Evolutionary conservation across 805 yeast species (phyloP).

Genomic region (Barnettozyma pratensis): DNA sequence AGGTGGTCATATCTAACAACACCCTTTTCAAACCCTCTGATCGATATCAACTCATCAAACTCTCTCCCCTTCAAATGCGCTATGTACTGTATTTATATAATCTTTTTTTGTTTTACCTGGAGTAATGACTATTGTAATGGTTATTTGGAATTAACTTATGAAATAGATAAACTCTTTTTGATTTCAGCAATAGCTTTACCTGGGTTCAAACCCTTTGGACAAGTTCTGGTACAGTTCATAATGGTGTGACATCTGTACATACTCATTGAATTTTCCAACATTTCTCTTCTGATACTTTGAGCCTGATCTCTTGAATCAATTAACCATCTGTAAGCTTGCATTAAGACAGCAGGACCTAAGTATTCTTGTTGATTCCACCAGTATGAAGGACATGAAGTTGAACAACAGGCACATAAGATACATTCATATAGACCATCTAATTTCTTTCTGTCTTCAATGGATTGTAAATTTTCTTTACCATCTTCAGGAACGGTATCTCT

Average conservation of each 20-base stretch:
- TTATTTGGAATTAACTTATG: neutral
- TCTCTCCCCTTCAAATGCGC: neutral
- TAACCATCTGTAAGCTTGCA: slow-evolving; percentile 99
- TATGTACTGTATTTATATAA: neutral
- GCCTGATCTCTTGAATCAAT: slow-evolving; percentile 96
- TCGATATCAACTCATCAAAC: neutral
- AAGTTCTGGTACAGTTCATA: slow-evolving; percentile 96
- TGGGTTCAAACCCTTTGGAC: slow-evolving; percentile 98
- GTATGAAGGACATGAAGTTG: slow-evolving; percentile 98
- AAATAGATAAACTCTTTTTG: slow-evolving; percentile 78
- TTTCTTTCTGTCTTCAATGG: slow-evolving; percentile 89
- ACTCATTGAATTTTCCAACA: slow-evolving; percentile 95
- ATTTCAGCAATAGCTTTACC: slow-evolving; percentile 97
- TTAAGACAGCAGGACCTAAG: slow-evolving; percentile 96
- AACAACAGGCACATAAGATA: slow-evolving; percentile 97
- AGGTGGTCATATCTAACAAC: neutral
- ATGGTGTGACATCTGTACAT: slow-evolving; percentile 98
- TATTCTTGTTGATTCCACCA: slow-evolving; percentile 99
- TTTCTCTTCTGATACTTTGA: slow-evolving; percentile 68
- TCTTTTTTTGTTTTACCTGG: neutral
- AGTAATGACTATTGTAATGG: neutral
- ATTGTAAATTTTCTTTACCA: slow-evolving; percentile 90
- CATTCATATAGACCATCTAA: slow-evolving; percentile 97
- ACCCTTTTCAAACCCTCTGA: neutral
- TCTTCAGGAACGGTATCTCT: slow-evolving; percentile 71